Evolutionary conservation across 1,139 yeast genomes (phyloP).

Genomic region (Blastobotrys elegans): DNA sequence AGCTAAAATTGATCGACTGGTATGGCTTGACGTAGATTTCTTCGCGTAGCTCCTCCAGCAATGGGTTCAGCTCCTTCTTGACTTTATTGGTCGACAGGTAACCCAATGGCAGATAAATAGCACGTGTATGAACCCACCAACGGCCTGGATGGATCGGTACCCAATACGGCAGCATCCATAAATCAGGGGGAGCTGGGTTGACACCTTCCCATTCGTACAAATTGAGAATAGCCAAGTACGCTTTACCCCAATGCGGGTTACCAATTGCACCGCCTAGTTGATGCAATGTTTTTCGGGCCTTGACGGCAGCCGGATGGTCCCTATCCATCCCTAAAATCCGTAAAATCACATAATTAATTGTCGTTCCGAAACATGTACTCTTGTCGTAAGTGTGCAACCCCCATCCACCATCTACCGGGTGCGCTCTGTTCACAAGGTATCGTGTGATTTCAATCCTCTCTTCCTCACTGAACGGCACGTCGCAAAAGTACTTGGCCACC

Average conservation of each 20-base stretch:
- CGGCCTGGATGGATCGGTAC: slow-evolving; percentile 88
- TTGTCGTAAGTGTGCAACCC: slow-evolving; percentile 95
- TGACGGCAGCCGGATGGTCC: slow-evolving; percentile 72
- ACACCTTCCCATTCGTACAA: slow-evolving; percentile 94
- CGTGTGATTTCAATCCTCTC: slow-evolving; percentile 67
- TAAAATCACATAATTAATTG: slow-evolving; percentile 74
- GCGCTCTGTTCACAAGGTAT: slow-evolving; percentile 81
- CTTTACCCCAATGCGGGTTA: slow-evolving; percentile 97
- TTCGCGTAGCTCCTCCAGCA: slow-evolving; percentile 57
- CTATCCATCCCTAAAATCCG: slow-evolving; percentile 71
- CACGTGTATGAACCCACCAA: slow-evolving; percentile 99
- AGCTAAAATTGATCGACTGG: slow-evolving; percentile 59
- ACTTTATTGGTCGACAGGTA: slow-evolving; percentile 60
- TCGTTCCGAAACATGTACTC: slow-evolving; percentile 92
- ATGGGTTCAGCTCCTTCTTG: slow-evolving; percentile 57
- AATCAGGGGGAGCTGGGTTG: slow-evolving; percentile 96
- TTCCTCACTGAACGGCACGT: slow-evolving; percentile 54
- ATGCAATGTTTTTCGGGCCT: slow-evolving; percentile 68
- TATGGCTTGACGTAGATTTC: slow-evolving; percentile 73
- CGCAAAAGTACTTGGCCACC: slow-evolving; percentile 66
- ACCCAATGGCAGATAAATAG: slow-evolving; percentile 83
- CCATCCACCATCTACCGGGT: slow-evolving; percentile 99
- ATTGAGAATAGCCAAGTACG: slow-evolving; percentile 77
- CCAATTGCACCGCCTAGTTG: slow-evolving; percentile 85
- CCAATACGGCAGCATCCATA: slow-evolving; percentile 81